phyloP scores from a whole-genome alignment of 352 stramenopile genomes.

The Aphanomyces euteiches region DNA sequence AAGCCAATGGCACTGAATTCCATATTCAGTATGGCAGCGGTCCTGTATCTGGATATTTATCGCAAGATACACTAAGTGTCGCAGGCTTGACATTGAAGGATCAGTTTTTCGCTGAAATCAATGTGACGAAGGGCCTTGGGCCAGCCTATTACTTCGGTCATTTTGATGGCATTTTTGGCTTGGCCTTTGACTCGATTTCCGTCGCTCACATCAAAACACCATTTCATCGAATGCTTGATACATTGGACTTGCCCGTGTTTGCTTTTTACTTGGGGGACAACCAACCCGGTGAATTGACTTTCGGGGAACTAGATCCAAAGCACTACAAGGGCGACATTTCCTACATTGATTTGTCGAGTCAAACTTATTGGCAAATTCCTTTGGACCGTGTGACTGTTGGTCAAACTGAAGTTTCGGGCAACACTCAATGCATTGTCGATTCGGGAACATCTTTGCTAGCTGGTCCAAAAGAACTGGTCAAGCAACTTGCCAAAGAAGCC shows the following conservation, averaged over 20 bases:
- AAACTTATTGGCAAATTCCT: slow-evolving; percentile 69
- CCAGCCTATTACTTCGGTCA: slow-evolving; percentile 93
- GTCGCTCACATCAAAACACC: slow-evolving; percentile 90
- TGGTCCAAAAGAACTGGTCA: slow-evolving; percentile 87
- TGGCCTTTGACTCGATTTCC: slow-evolving; percentile 93
- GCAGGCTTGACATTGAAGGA: slow-evolving; percentile 57
- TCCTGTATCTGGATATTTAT: slow-evolving; percentile 89
- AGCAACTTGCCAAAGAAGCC: slow-evolving; percentile 74
- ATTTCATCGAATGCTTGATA: slow-evolving; percentile 91
- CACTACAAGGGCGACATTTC: slow-evolving; percentile 94
- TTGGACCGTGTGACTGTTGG: slow-evolving; percentile 67
- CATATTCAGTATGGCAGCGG: slow-evolving; percentile 95
- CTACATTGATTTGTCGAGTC: slow-evolving; percentile 80
- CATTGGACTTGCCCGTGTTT: slow-evolving; percentile 90
- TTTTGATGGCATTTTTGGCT: slow-evolving; percentile 97
- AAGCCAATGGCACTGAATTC: slow-evolving; percentile 90
- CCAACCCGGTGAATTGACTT: slow-evolving; percentile 74
- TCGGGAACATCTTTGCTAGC: slow-evolving; percentile 94
- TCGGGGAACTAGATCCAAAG: slow-evolving; percentile 68
- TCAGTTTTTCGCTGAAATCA: slow-evolving; percentile 94
- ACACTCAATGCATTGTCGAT: slow-evolving; percentile 91
- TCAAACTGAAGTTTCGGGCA: slow-evolving; percentile 49
- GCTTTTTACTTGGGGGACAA: slow-evolving; percentile 94
- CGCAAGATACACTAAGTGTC: slow-evolving; percentile 77
- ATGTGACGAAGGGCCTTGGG: slow-evolving; percentile 93